Base-by-base conservation (phyloP, 2,329 filamentous ascomycete genomes). In the Clarireedia monteithiana region DNA sequence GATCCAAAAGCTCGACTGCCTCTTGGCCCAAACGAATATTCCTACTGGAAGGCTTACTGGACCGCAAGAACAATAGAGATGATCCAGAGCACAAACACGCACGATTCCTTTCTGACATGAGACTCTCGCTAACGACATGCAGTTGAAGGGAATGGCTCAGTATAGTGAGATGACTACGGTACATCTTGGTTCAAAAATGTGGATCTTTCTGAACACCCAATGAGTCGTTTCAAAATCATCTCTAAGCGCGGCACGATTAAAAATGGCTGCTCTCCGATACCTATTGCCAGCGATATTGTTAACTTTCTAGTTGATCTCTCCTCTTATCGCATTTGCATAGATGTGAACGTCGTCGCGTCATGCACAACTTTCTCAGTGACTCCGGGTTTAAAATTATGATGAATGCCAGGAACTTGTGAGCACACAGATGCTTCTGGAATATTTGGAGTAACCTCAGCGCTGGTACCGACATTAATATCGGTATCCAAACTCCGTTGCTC, bases 211-310 rank as follows among this genome's bases (percentile, higher is more conserved):
- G 14, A 72, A 73, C 59, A 65, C 57, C 27, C 56, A 64, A 20
- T 66, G 69, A 3, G 67, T 71, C 2, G 67, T 68, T 17, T 51
- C 53, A 0, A 70, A 72, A 46, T 72, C 48, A 70, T 72, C 42
- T 64, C 60, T 20, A 71, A 69, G 47, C 63, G 65, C 20, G 66
- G 68, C 14, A 63, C 53, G 5, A 55, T 71, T 20, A 72, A 69
- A 0, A 69, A 67, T 39, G 68, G 64, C n/a, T 58, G 69, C 14
- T 61, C 64, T 2, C 60, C 62, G 17, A 66, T 68, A 59, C 71
- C 71, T 10, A 58, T 72, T 48, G 64, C 68, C 4, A 68, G 67
- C 49, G 68, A 60, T 1, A 62, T 72, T n/a, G 65, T 72, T 17
- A 72, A 69, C 54, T 64, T 4, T 55, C 63, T 17, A 60, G 62